Evolutionary conservation across 169 alveolate species (phyloP).

Genomic region (Cryptosporidium meleagridis): DNA sequence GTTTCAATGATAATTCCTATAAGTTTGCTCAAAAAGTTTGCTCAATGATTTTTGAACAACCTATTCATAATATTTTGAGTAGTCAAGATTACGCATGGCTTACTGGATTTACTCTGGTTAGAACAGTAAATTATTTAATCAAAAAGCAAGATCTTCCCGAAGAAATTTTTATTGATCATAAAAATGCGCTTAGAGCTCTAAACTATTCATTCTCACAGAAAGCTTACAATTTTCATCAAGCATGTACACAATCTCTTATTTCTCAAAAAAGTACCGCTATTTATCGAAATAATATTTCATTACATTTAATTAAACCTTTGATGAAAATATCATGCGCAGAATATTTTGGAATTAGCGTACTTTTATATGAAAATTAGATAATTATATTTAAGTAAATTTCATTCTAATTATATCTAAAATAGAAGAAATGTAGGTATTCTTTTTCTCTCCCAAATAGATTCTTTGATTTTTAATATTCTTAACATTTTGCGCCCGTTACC

Average conservation of each 20-base stretch:
- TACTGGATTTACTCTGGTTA: conserved; percentile 30
- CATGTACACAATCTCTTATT: conserved; percentile 64
- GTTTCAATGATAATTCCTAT: conserved; percentile 52
- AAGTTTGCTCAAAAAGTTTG: conserved; percentile 60
- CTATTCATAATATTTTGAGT: conserved; percentile 47
- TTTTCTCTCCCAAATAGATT: not conserved
- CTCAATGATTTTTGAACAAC: conserved; percentile 46
- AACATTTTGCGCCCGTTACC: not conserved
- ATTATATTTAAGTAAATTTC: not conserved
- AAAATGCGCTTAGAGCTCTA: conserved; percentile 53
- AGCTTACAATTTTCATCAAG: conserved; percentile 49
- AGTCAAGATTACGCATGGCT: conserved; percentile 55
- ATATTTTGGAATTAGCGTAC: conserved; percentile 55
- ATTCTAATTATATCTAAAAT: not conserved
- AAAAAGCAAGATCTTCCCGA: conserved; percentile 4
- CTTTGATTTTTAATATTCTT: not conserved
- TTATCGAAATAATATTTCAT: conserved; percentile 30
- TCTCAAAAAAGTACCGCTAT: conserved; percentile 56
- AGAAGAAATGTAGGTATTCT: not conserved
- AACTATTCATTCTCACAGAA: conserved; percentile 54
- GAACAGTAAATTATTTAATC: conserved; percentile 19
- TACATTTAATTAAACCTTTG: conserved; percentile 37
- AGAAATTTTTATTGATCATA: conserved; percentile 25
- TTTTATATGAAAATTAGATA: conserved; percentile 1
- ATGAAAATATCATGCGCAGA: conserved; percentile 59